Conservation (phyloP, 2,329 filamentous ascomycete genomes). For the Fusarium paranaense region DNA sequence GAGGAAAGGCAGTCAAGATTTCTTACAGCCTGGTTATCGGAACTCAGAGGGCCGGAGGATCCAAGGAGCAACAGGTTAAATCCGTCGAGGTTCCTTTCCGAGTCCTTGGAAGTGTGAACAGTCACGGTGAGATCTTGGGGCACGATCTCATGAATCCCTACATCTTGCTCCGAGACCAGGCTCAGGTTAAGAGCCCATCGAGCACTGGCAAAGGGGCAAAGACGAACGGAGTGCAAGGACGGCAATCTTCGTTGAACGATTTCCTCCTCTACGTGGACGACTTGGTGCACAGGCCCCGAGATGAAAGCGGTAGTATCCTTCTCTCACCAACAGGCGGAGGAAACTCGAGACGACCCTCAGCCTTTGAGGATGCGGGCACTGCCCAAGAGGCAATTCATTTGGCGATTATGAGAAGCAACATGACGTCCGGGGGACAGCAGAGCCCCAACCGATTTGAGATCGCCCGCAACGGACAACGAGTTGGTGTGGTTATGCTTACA, state of each 20-base stretch:
- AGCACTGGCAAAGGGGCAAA: conserved; percentile 42
- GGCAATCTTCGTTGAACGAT: conserved; percentile 66
- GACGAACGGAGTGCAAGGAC: conserved; percentile 44
- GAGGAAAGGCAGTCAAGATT: conserved; percentile 94
- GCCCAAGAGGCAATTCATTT: conserved; percentile 91
- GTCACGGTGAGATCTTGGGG: conserved; percentile 86
- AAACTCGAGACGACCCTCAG: conserved; percentile 66
- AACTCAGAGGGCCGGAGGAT: conserved; percentile 84
- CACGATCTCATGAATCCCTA: conserved; percentile 97
- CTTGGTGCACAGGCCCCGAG: conserved; percentile 70
- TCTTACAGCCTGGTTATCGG: conserved; percentile 91
- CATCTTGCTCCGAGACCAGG: conserved; percentile 86
- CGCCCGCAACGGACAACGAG: conserved; percentile 88
- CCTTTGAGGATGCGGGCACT: conserved; percentile 67
- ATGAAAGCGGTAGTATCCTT: conserved; percentile 68
- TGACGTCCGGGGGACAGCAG: conserved; percentile 74
- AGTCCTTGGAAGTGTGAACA: conserved; percentile 92
- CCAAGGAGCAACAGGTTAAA: conserved; percentile 83
- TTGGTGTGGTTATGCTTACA: conserved; percentile 89
- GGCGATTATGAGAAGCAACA: conserved; percentile 86
- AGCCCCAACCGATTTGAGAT: conserved; percentile 97
- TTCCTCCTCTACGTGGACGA: conserved; percentile 84
- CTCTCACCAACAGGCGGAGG: conserved; percentile 76
- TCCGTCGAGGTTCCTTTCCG: conserved; percentile 95
- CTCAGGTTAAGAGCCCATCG: conserved; percentile 66